These are phyloP conservation scores for Candida sakaeoensis DNA, from an alignment of 805 yeast genomes.

Conservation along the genomic window DNA sequence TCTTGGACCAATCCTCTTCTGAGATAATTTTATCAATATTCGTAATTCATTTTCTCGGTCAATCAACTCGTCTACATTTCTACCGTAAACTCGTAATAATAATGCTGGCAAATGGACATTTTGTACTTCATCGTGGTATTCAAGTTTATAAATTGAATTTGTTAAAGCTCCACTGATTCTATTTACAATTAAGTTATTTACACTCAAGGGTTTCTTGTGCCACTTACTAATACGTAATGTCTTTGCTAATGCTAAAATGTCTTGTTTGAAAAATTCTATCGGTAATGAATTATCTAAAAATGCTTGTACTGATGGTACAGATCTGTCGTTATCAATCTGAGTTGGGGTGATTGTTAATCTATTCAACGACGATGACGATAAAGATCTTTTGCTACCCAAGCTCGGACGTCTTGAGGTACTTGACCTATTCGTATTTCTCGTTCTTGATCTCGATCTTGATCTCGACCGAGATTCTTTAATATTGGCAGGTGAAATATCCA, in stretches of 20 bases:
- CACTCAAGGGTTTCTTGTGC: conserved; percentile 52
- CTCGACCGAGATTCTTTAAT: conserved; percentile 15
- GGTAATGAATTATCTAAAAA: conserved; percentile 76
- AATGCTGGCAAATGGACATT: conserved; percentile 51
- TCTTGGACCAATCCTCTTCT: conserved; percentile 81
- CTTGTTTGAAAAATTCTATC: conserved; percentile 78
- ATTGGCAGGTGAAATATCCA: conserved; percentile 7
- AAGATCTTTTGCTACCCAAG: conserved; percentile 27
- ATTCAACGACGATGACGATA: conserved; percentile 30
- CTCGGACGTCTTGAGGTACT: conserved; percentile 35
- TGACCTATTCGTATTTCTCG: conserved; percentile 30
- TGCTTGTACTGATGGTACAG: conserved; percentile 52
- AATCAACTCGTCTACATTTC: conserved; percentile 78
- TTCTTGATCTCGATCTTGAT: conserved; percentile 32
- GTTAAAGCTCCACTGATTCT: conserved; percentile 93
- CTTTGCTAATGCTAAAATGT: conserved; percentile 62
- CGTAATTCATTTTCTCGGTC: conserved; percentile 80
- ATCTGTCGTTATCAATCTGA: conserved; percentile 24
- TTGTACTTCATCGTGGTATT: conserved; percentile 42
- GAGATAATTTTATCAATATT: conserved; percentile 68
- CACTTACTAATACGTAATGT: conserved; percentile 72
- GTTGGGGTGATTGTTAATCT: conserved; percentile 27
- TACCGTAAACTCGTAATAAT: conserved; percentile 81
- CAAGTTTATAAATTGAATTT: conserved; percentile 79
- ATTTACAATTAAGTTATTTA: conserved; percentile 44